Percentiles rank a stretch among this genome's conserved stretches.
Conservation (phyloP, 2,329 filamentous ascomycete species). For the Colletotrichum zoysiae region DNA sequence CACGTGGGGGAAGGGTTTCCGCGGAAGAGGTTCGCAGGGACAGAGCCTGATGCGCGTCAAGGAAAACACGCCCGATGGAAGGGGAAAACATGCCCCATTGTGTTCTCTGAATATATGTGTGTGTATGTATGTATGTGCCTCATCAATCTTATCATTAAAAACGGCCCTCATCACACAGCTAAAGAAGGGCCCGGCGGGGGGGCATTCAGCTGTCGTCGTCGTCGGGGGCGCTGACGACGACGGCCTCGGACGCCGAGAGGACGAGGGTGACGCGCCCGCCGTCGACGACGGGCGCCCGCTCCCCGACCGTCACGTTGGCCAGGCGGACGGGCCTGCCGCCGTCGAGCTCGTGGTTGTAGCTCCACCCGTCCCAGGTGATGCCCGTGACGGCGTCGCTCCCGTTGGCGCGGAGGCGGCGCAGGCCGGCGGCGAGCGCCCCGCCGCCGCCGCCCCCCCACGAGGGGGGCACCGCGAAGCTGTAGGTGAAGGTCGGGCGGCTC, state of each 20-base stretch:
- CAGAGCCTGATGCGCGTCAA: not conserved
- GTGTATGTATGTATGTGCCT: not conserved
- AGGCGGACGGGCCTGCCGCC: slow-evolving; percentile 65
- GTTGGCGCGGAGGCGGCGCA: slow-evolving; percentile 69
- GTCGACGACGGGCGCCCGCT: slow-evolving; percentile 53
- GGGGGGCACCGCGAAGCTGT: slow-evolving; percentile 55
- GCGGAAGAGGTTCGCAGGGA: slow-evolving; percentile 65
- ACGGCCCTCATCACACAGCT: not conserved
- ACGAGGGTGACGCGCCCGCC: slow-evolving; percentile 54
- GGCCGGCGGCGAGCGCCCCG: slow-evolving; percentile 45
- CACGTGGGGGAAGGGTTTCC: slow-evolving; percentile 68
- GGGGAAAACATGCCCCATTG: not conserved
- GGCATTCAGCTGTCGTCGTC: not conserved
- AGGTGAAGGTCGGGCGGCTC: slow-evolving; percentile 49
- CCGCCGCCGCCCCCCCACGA: slow-evolving; percentile 38
- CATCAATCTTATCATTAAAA: not conserved
- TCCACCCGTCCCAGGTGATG: slow-evolving; percentile 71
- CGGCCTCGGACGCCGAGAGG: slow-evolving; percentile 59
- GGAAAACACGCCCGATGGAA: not conserved
- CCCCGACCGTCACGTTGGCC: slow-evolving; percentile 66
- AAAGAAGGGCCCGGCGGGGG: not conserved
- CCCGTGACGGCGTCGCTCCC: slow-evolving; percentile 74
- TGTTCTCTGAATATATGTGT: not conserved
- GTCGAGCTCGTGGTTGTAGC: slow-evolving; percentile 71
- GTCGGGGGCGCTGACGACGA: slow-evolving; percentile 48